These are phyloP conservation scores for Dichomitus squalens DNA, from an alignment of 1,284 basidiomycete genomes.

Conservation along the genomic window DNA sequence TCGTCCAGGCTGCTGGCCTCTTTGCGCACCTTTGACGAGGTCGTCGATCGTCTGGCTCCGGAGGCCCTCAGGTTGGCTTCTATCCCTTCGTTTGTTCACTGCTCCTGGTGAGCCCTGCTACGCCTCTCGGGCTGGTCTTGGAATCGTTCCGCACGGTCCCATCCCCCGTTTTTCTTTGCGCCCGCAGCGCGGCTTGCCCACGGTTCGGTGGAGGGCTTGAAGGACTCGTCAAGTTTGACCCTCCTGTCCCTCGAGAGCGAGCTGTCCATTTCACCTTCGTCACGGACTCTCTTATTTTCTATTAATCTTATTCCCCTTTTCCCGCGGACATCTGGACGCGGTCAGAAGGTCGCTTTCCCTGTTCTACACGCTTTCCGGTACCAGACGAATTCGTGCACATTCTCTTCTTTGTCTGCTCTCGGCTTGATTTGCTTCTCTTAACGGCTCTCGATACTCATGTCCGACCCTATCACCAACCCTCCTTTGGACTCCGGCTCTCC, in stretches of 20 bases:
- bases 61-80: conserved; percentile 17
- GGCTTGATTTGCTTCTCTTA: background rate
- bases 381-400: conserved; percentile 6
- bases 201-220: conserved; percentile 11
- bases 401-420: background rate
- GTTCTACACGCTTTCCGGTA: background rate
- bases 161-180: background rate
- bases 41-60: conserved; percentile 22
- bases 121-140: conserved; percentile 23
- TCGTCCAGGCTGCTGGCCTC: background rate
- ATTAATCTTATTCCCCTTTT: background rate
- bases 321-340: background rate
- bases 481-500: conserved; percentile 9
- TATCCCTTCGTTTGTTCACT: conserved; percentile 17
- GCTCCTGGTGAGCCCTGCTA: conserved; percentile 26
- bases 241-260: conserved; percentile 11
- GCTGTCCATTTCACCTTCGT: background rate
- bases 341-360: conserved; percentile 4
- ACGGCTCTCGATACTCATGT: conserved; percentile 12
- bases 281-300: background rate
- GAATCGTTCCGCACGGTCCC: conserved; percentile 13
- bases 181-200: conserved; percentile 13
- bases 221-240: conserved; percentile 6
- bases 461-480: conserved; percentile 11
- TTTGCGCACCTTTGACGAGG: conserved; percentile 24